Evolutionary conservation across 2,329 filamentous ascomycete species (phyloP).

Genomic region (Xylaria hypoxylon): DNA sequence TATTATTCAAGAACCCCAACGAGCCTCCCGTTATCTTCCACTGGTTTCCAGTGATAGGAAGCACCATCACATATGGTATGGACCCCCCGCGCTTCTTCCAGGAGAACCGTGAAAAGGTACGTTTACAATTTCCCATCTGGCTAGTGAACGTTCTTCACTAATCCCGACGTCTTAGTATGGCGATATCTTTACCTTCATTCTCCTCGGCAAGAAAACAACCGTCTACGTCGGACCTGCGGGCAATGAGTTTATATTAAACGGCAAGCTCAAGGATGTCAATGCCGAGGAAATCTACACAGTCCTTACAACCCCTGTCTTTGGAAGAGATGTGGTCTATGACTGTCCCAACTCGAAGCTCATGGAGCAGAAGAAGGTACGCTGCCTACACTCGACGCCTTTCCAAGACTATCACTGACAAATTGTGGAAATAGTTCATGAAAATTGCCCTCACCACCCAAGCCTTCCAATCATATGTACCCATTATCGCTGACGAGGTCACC

Average conservation of each 20-base stretch:
- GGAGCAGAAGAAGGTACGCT: conserved; percentile 90
- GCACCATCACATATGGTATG: conserved; percentile 93
- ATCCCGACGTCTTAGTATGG: conserved; percentile 71
- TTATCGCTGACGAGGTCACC: conserved; percentile 80
- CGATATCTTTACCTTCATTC: conserved; percentile 88
- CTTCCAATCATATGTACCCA: conserved; percentile 79
- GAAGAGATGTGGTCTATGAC: conserved; percentile 88
- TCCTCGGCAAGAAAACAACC: conserved; percentile 90
- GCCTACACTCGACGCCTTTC: background rate
- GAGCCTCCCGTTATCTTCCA: conserved; percentile 86
- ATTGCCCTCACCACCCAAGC: conserved; percentile 80
- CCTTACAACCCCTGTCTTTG: conserved; percentile 79
- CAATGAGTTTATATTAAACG: conserved; percentile 92
- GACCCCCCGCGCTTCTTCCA: conserved; percentile 90
- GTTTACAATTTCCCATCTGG: conserved; percentile 38
- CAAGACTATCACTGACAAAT: conserved; percentile 16
- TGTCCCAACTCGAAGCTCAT: conserved; percentile 92
- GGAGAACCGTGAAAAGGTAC: conserved; percentile 79
- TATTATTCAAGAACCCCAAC: conserved; percentile 84
- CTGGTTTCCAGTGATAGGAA: conserved; percentile 86
- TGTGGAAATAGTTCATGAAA: conserved; percentile 75
- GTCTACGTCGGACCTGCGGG: conserved; percentile 84
- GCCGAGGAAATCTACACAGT: conserved; percentile 91
- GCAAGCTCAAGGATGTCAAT: conserved; percentile 88
- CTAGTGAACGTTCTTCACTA: conserved; percentile 31